Evolutionary conservation across 352 stramenopile species (phyloP).

Genomic region (Phytophthora meadii): DNA sequence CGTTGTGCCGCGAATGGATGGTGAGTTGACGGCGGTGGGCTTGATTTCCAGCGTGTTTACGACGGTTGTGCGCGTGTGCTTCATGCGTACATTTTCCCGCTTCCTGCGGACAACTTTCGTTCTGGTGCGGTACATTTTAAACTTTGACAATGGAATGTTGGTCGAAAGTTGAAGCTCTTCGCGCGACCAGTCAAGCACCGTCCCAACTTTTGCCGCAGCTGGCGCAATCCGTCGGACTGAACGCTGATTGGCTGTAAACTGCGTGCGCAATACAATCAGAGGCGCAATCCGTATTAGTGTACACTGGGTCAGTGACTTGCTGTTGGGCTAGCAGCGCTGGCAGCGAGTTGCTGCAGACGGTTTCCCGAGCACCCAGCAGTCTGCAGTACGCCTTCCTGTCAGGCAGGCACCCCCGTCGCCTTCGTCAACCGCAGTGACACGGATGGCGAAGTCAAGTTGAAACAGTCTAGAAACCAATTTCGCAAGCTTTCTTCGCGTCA

Average conservation of each 20-base stretch:
- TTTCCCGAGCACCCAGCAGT: too few relatives aligned
- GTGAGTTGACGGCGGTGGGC: slow-evolving; percentile 2
- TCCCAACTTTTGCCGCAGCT: slow-evolving; percentile 12
- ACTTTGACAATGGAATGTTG: slow-evolving; percentile 6
- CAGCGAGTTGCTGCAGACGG: too few relatives aligned
- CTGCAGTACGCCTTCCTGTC: too few relatives aligned
- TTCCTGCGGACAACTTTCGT: slow-evolving; percentile 1
- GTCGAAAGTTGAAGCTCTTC: slow-evolving; percentile 25
- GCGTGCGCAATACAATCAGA: not conserved
- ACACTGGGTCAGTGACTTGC: too few relatives aligned
- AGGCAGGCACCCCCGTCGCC: too few relatives aligned
- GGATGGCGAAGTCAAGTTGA: too few relatives aligned
- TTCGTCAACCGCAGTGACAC: too few relatives aligned
- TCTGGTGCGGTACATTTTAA: slow-evolving; percentile 13
- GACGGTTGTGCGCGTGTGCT: not conserved
- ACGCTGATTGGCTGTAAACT: slow-evolving; percentile 15
- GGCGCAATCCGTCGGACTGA: slow-evolving; percentile 29
- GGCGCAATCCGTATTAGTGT: too few relatives aligned
- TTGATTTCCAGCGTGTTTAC: slow-evolving; percentile 11
- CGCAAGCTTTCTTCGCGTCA: too few relatives aligned
- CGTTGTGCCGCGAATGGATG: not conserved
- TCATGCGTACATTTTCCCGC: not conserved
- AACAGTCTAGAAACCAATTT: too few relatives aligned
- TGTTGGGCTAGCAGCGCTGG: too few relatives aligned
- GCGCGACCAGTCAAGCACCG: slow-evolving; percentile 12